phyloP scores from a whole-genome alignment of 192 early-diverging fungal species.

The Mortierella alpina region DNA sequence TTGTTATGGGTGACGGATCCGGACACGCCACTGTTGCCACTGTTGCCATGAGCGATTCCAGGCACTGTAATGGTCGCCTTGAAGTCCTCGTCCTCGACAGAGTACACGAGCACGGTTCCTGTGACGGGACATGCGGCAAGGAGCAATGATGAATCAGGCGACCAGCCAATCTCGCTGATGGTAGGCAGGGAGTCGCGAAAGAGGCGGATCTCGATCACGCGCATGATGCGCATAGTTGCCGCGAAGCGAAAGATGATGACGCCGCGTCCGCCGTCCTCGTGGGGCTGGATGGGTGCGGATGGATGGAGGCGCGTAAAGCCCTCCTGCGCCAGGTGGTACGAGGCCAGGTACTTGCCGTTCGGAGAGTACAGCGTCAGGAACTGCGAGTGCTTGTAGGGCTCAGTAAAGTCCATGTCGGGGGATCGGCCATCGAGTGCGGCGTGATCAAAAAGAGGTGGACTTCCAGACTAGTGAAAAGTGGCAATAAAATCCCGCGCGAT shows the following conservation, averaged over 20 bases:
- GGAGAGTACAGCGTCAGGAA: slow-evolving; percentile 72
- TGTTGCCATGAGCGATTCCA: slow-evolving; percentile 31
- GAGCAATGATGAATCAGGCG: slow-evolving; percentile 71
- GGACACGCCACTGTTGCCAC: slow-evolving; percentile 10
- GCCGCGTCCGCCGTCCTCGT: slow-evolving; percentile 59
- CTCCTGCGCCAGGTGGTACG: slow-evolving; percentile 53
- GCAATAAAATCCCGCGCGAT: too few species aligned
- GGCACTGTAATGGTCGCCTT: slow-evolving; percentile 38
- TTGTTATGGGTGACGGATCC: slow-evolving; percentile 61
- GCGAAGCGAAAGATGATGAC: slow-evolving; percentile 79
- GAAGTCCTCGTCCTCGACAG: slow-evolving; percentile 61
- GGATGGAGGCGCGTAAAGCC: slow-evolving; percentile 46
- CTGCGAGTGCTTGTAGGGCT: slow-evolving; percentile 72
- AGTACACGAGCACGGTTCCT: slow-evolving; percentile 65
- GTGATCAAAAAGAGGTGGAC: too few species aligned
- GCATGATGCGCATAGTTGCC: slow-evolving; percentile 68
- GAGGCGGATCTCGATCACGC: slow-evolving; percentile 68
- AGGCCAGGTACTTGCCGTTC: slow-evolving; percentile 74
- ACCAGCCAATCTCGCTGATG: slow-evolving; percentile 69
- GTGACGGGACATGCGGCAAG: slow-evolving; percentile 60
- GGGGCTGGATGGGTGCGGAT: slow-evolving; percentile 33
- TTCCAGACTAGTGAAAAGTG: too few species aligned
- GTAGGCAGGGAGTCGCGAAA: slow-evolving; percentile 41
- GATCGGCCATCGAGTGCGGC: background rate
- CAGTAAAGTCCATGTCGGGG: slow-evolving; percentile 70